These are phyloP conservation scores for Eudorina sp. DNA, from an alignment of 139 green algal species.

Conservation along the genomic window DNA sequence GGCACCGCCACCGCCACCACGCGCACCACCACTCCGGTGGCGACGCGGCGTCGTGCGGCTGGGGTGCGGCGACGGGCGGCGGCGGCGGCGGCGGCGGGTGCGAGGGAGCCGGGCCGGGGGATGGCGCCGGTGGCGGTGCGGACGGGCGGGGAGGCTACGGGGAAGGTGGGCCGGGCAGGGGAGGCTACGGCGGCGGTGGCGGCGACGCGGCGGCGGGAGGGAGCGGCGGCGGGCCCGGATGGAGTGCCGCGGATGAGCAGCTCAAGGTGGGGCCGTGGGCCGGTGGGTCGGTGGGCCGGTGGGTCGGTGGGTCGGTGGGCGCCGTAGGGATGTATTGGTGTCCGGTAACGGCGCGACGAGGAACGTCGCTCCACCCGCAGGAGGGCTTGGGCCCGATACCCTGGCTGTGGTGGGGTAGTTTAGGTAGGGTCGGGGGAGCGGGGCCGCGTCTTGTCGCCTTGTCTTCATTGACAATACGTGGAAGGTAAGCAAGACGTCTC, in stretches of 20 bases:
- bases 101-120: neutral
- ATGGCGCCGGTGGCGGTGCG: too few relatives aligned
- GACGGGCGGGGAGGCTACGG: neutral
- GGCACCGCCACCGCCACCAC: neutral
- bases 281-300: too few relatives aligned
- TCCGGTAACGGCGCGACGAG: too few relatives aligned
- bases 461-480: too few relatives aligned
- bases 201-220: neutral
- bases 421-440: too few relatives aligned
- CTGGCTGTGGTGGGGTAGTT: too few relatives aligned
- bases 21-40: neutral
- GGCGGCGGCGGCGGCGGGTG: neutral
- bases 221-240: neutral
- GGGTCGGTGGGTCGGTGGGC: too few relatives aligned
- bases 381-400: too few relatives aligned
- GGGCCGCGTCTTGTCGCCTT: too few relatives aligned
- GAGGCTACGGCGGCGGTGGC: neutral
- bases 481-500: too few relatives aligned
- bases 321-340: too few relatives aligned
- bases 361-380: too few relatives aligned
- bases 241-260: constrained; percentile 47
- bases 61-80: constrained; percentile 11
- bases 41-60: constrained; percentile 13
- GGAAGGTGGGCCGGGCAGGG: neutral
- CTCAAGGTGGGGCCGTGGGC: constrained; percentile 44